Evolutionary conservation across 768 basidiomycete genomes (phyloP), one percentile per base, ranked within the genome.

Genomic region (Boletus coccyginus): DNA sequence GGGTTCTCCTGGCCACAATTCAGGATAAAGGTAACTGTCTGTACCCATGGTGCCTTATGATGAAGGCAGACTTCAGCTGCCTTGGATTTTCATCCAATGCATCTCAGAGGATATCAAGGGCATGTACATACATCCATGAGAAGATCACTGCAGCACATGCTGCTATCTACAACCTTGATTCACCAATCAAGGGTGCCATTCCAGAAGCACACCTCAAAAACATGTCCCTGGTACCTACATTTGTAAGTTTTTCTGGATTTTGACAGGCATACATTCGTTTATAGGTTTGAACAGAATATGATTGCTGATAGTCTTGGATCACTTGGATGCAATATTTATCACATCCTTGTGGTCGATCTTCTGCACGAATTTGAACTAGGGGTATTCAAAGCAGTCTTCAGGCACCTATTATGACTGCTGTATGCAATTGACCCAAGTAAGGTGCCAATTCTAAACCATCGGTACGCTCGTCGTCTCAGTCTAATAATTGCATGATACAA

Each of bases 311-410:
- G 40, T 2, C 55, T 74, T 2, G 46, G 49, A 3, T 16, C 50
- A 7, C 42, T 66, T 9, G 64, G 60, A 1, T 68, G 67, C 29
- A 55, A 74, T 41, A 21, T 69, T 4, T 74, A 57, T 52, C 27
- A 1, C 0, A 66, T 72, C 29, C 63, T 78, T 0, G 61, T 70
- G 0, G 62, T 66, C 0, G 76, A 80, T 51, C 56, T 78, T 14
- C 46, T 80, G 8, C 32, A 32, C 7, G 32, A 32, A 32, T 32
- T 32, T 32, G 32, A 32, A 32, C 32, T 32, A 32, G 32, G 32
- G 32, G 32, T 32, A 32, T 32, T 32, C 32, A 32, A 32, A 32
- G 32, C 32, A 10, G 32, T 32, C 32, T 32, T 32, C 32, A 32
- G 32, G 32, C 32, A 32, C 32, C 32, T 32, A 2, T 32, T 32